Evolutionary conservation across 1,139 yeast genomes (phyloP).

Genomic region (Kodamaea anthophila): DNA sequence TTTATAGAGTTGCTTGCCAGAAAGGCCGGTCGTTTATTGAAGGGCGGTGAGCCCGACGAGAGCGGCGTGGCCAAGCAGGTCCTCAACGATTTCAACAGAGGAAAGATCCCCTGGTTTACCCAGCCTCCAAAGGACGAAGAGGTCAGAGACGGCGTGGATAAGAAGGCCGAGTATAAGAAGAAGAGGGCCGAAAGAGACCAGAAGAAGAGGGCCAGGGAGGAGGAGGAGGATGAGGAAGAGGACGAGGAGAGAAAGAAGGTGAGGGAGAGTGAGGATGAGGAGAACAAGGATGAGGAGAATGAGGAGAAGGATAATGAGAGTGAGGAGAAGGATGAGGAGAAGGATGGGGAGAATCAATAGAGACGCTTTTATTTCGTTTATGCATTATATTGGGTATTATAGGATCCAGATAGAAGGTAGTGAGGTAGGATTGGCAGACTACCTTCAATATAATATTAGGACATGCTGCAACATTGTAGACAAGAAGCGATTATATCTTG

Average conservation of each 20-base stretch:
- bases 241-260: slow-evolving; percentile 14
- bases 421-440: too few species aligned
- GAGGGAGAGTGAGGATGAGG: slow-evolving; percentile 3
- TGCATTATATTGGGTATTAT: too few species aligned
- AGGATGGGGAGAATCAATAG: too few species aligned
- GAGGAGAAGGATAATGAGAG: slow-evolving; percentile 2
- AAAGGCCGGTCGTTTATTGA: slow-evolving; percentile 84
- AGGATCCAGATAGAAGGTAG: too few species aligned
- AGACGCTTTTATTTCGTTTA: too few species aligned
- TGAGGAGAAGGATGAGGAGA: slow-evolving; percentile 3
- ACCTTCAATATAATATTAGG: too few species aligned
- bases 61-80: slow-evolving; percentile 87
- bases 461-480: too few species aligned
- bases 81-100: slow-evolving; percentile 91
- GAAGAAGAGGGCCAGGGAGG: slow-evolving; percentile 20
- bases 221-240: slow-evolving; percentile 18
- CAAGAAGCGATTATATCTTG: too few species aligned
- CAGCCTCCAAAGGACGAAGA: slow-evolving; percentile 78
- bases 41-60: slow-evolving; percentile 98
- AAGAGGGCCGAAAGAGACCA: slow-evolving; percentile 43
- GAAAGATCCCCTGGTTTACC: slow-evolving; percentile 96
- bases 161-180: slow-evolving; percentile 48
- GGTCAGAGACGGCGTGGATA: slow-evolving; percentile 49
- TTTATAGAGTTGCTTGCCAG: slow-evolving; percentile 88
- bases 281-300: slow-evolving; percentile 2